Base-by-base conservation (phyloP, 2,329 filamentous ascomycete species). In the Teratosphaeria zuluensis region DNA sequence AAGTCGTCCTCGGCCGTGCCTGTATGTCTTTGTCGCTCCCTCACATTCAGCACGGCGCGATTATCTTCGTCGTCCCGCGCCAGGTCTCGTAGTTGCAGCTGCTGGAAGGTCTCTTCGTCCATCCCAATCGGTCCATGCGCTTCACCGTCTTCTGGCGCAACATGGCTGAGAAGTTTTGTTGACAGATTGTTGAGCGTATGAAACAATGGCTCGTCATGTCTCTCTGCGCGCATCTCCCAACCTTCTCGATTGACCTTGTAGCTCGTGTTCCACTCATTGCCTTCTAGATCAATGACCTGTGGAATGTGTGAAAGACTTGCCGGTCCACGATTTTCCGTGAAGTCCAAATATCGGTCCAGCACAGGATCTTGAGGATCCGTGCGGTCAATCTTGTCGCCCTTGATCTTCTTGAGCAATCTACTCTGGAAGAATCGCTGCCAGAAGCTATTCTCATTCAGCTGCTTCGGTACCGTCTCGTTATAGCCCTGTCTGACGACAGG, bases 351-450 rank as follows among this genome's bases (percentile, higher is more conserved):
- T 64, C 87, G 87, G 73, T 97, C 94, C 61, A 97, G 86, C 8
- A 94, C 79, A 19, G 84, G 80, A 73, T 97, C 91, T 8, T 83
- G 82, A 16, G 84, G 78, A 71, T 96, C 92, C 3, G 81, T 82
- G 8, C 92, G 90, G 0, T 84, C 84, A 52, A 95, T 84, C 56
- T 90, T 88, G 74, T 97, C 91, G 42, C 95, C 94, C 59, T 92
- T 89, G 58, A 99, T 78, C 70, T 91, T 92, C 75, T 96, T 96
- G 64, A 91, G 90, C 8, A 99, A 77, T 58, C 89, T 84, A 73
- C 90, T 96, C 61, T 92, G 84, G 72, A 99, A 97, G 75, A 99
- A 99, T 14, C 90, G 83, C 5, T 88, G 88, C 92, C 92, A 99
- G 71, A 99, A 99, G 55, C 90, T 85, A 58, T 81, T 80, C 68